A percentile compares a stretch with the other conserved stretches of the same genome.
Conservation (phyloP, 805 yeast genomes). For the Hanseniaspora lachancei region DNA sequence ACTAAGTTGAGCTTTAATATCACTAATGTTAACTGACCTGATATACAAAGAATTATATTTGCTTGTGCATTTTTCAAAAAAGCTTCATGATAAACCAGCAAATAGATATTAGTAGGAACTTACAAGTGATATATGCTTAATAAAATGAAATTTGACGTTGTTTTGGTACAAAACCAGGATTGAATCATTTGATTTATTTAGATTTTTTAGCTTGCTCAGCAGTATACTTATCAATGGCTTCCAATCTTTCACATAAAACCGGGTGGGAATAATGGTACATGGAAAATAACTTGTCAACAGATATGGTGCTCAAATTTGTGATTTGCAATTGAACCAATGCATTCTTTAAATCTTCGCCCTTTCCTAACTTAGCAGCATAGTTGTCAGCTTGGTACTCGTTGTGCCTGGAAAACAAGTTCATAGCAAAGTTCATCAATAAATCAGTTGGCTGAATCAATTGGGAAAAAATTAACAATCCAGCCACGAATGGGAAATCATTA, state of each 20-base stretch:
- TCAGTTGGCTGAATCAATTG: conserved; percentile 72
- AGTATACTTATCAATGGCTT: conserved; percentile 41
- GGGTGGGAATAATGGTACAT: conserved; percentile 89
- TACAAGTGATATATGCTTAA: no score
- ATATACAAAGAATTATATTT: no score
- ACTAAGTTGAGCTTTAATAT: no score
- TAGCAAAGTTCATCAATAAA: conserved; percentile 48
- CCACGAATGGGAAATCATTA: conserved; percentile 51
- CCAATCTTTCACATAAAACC: conserved; percentile 73
- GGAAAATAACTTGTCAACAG: conserved; percentile 80
- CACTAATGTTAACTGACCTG: no score
- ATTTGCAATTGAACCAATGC: conserved; percentile 65
- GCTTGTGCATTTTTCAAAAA: no score
- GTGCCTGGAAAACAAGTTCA: conserved; percentile 64
- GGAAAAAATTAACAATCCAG: conserved; percentile 70
- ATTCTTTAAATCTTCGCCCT: conserved; percentile 49
- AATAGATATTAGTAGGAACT: no score
- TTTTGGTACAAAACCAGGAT: no score
- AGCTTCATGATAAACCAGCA: no score
- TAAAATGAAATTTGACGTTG: no score
- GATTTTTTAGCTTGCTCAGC: conserved; percentile 12
- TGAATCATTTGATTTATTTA: conserved; percentile 8
- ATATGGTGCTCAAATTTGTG: conserved; percentile 73
- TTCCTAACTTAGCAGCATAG: conserved; percentile 66
- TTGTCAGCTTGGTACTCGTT: conserved; percentile 91